Percentiles rank a stretch among this genome's conserved stretches.
These are phyloP conservation scores for Nothopassalora personata DNA, from an alignment of 2,329 filamentous ascomycete species.

Conservation along the genomic window DNA sequence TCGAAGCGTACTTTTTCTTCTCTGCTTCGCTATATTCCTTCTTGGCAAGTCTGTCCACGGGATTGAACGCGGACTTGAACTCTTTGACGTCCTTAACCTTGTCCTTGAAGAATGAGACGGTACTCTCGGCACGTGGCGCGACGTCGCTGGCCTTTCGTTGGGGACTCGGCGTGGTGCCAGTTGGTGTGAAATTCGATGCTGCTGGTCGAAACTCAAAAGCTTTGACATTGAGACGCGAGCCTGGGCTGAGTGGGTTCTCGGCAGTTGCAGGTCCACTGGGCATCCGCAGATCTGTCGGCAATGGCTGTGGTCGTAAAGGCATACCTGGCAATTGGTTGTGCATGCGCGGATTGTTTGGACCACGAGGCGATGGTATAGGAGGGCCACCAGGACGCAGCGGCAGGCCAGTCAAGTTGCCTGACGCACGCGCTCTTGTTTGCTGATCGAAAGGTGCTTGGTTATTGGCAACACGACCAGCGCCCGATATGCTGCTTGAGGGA, in stretches of 20 bases:
- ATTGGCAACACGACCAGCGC: background rate
- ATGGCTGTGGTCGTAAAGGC: constrained; percentile 36
- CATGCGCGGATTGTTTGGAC: constrained; percentile 16
- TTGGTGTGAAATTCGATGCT: constrained; percentile 76
- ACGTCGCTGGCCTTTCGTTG: constrained; percentile 29
- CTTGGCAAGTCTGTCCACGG: constrained; percentile 59
- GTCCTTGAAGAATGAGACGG: constrained; percentile 25
- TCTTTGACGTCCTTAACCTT: constrained; percentile 61
- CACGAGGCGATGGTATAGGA: constrained; percentile 14
- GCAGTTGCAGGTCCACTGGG: constrained; percentile 45
- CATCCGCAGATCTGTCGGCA: constrained; percentile 61
- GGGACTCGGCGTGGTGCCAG: constrained; percentile 67
- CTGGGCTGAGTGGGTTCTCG: constrained; percentile 43
- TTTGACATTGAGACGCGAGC: constrained; percentile 56
- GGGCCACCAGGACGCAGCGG: background rate
- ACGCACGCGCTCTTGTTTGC: constrained; percentile 7
- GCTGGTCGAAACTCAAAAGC: constrained; percentile 80
- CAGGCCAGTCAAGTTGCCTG: constrained; percentile 5
- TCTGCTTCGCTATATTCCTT: constrained; percentile 51
- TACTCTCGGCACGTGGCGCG: constrained; percentile 19
- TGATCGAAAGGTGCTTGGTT: constrained; percentile 1
- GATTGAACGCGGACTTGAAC: constrained; percentile 44
- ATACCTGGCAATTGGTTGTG: constrained; percentile 6
- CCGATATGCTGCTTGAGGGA: constrained; percentile 10
- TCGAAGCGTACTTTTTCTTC: constrained; percentile 61